phyloP scores from a whole-genome alignment of 306 rosid species.

The Vigna trinervia region DNA sequence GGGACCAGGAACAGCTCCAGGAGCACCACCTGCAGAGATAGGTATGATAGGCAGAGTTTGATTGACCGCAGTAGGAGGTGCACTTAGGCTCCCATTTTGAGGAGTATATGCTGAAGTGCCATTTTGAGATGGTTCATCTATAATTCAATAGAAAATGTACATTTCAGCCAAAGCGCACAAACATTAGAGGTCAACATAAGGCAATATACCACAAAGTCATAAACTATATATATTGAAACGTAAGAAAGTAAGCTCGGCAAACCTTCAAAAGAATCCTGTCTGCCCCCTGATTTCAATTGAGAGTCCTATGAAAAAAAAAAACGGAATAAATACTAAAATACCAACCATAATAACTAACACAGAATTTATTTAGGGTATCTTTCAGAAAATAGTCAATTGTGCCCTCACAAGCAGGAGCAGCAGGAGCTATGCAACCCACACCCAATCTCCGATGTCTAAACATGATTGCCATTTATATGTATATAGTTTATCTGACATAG shows the following conservation, averaged over 20 bases:
- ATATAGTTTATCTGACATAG: constrained; percentile 15
- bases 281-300: constrained; percentile 78
- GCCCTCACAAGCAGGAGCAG: background rate
- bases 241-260: constrained; percentile 38
- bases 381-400: constrained; percentile 23
- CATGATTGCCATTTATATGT: constrained; percentile 9
- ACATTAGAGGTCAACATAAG: constrained; percentile 30
- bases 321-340: constrained; percentile 26
- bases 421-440: constrained; percentile 2
- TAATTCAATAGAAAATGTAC: constrained; percentile 35
- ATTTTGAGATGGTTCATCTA: constrained; percentile 87
- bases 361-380: background rate
- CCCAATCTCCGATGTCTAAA: background rate
- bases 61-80: constrained; percentile 68
- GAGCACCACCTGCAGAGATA: constrained; percentile 73
- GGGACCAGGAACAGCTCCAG: constrained; percentile 82
- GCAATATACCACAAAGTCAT: constrained; percentile 14
- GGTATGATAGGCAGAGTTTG: constrained; percentile 73
- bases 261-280: constrained; percentile 94
- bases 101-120: constrained; percentile 71
- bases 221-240: constrained; percentile 45
- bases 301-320: constrained; percentile 64
- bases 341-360: background rate
- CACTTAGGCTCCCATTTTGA: constrained; percentile 81
- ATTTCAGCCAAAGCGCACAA: constrained; percentile 14